Evolutionary conservation across 2,329 filamentous ascomycete species (phyloP).

Genomic region (Sarocladium brachiariae): DNA sequence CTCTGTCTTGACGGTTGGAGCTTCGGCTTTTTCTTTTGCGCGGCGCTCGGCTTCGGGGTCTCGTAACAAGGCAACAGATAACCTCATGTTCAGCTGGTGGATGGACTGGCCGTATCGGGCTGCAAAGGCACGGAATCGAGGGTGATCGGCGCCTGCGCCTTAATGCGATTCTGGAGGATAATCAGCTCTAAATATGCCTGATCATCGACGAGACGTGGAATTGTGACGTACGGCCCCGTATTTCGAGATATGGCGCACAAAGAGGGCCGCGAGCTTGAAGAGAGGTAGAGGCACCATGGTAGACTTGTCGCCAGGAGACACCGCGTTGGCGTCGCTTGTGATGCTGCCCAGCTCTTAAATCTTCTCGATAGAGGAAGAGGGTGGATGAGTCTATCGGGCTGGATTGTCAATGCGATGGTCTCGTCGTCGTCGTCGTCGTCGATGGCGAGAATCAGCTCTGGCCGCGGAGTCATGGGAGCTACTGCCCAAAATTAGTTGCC

Average conservation of each 20-base stretch:
- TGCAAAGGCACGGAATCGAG: slow-evolving; percentile 52
- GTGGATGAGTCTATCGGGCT: background rate
- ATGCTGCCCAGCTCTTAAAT: background rate
- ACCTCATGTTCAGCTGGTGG: slow-evolving; percentile 61
- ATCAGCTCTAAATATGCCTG: slow-evolving; percentile 14
- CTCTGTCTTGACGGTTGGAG: slow-evolving; percentile 58
- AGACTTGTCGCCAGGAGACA: background rate
- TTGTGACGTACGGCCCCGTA: slow-evolving; percentile 55
- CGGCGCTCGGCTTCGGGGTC: slow-evolving; percentile 50
- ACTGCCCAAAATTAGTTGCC: background rate
- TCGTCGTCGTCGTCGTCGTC: background rate
- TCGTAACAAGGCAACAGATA: slow-evolving; percentile 52
- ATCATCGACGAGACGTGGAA: background rate
- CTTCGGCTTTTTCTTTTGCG: slow-evolving; percentile 55
- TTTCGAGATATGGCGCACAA: slow-evolving; percentile 60
- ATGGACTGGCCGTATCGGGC: slow-evolving; percentile 57
- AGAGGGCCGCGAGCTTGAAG: slow-evolving; percentile 60
- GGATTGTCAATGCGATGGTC: background rate
- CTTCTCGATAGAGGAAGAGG: no score
- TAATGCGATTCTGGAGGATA: slow-evolving; percentile 52
- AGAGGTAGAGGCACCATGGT: slow-evolving; percentile 58
- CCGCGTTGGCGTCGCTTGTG: background rate
- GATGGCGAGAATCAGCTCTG: background rate
- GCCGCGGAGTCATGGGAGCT: slow-evolving; percentile 4
- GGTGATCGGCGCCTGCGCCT: slow-evolving; percentile 57